These are phyloP conservation scores for Coprinopsis strossmayeri DNA, from an alignment of 768 basidiomycete species.

Conservation along the genomic window DNA sequence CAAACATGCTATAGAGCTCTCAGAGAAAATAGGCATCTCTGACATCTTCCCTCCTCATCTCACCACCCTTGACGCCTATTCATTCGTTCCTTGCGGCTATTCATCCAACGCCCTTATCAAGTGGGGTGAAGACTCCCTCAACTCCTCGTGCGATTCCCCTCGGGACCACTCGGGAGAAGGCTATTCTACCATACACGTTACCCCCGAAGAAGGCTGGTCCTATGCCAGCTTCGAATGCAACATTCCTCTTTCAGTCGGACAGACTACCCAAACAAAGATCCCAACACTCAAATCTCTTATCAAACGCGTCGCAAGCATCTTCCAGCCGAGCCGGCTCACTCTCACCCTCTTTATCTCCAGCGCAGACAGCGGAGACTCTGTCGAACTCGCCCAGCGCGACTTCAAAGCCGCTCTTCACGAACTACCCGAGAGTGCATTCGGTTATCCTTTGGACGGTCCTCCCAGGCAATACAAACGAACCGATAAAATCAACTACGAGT, in stretches of 20 bases:
- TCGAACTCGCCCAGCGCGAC: slow-evolving; percentile 69
- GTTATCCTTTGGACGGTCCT: background rate
- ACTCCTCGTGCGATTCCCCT: slow-evolving; percentile 12
- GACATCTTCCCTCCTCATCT: slow-evolving; percentile 73
- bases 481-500: slow-evolving; percentile 98
- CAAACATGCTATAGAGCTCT: slow-evolving; percentile 53
- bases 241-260: slow-evolving; percentile 55
- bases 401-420: slow-evolving; percentile 61
- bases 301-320: slow-evolving; percentile 86
- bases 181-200: slow-evolving; percentile 98
- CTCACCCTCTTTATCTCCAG: slow-evolving; percentile 89
- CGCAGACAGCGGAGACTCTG: slow-evolving; percentile 41
- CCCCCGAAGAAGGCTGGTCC: slow-evolving; percentile 96
- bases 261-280: slow-evolving; percentile 30
- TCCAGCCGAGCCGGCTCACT: slow-evolving; percentile 79
- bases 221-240: slow-evolving; percentile 99
- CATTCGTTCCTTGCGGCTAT: slow-evolving; percentile 94
- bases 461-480: slow-evolving; percentile 61
- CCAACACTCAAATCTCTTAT: slow-evolving; percentile 80
- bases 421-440: slow-evolving; percentile 7
- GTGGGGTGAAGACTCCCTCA: slow-evolving; percentile 40
- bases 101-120: slow-evolving; percentile 85
- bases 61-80: slow-evolving; percentile 86
- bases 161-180: slow-evolving; percentile 55
- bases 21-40: slow-evolving; percentile 69